Percentiles rank a stretch among this genome's conserved stretches.
These are phyloP conservation scores for Ceratobasidium sp. DNA, from an alignment of 1,284 basidiomycete genomes.

Conservation along the genomic window DNA sequence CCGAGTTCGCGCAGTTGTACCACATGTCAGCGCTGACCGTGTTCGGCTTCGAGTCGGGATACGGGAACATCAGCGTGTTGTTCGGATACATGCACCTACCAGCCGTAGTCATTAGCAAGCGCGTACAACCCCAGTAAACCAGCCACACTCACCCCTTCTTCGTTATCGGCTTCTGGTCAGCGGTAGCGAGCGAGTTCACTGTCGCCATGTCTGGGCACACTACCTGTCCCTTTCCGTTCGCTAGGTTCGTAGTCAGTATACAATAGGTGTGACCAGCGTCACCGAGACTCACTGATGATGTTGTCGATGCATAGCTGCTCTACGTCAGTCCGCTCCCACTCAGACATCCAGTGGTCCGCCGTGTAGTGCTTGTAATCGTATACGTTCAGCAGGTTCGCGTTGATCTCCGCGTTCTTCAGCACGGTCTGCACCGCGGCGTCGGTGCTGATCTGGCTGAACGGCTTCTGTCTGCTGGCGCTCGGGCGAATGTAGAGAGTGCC, in stretches of 20 bases:
- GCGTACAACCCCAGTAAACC: neutral
- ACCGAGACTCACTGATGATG: conserved; percentile 28
- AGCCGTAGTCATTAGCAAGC: neutral
- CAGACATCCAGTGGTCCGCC: conserved; percentile 34
- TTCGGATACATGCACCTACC: conserved; percentile 32
- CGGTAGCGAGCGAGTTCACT: conserved; percentile 15
- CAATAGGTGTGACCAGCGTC: no score
- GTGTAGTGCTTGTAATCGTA: conserved; percentile 44
- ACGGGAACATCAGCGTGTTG: conserved; percentile 21
- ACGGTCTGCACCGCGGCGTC: neutral
- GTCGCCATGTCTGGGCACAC: neutral
- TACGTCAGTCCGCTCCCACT: conserved; percentile 43
- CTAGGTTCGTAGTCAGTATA: neutral
- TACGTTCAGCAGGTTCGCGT: conserved; percentile 34
- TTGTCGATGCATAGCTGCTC: conserved; percentile 47
- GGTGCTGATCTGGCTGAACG: conserved; percentile 36
- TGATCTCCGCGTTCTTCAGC: conserved; percentile 39
- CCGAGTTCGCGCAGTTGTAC: conserved; percentile 28
- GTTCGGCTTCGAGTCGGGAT: conserved; percentile 34
- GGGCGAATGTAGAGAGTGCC: conserved; percentile 45
- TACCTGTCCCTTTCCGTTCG: conserved; percentile 45
- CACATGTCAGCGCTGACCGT: conserved; percentile 20
- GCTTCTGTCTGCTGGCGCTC: conserved; percentile 14
- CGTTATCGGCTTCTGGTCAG: conserved; percentile 26
- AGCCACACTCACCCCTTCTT: conserved; percentile 19